These are phyloP conservation scores for Hypoxylon trugodes DNA, from an alignment of 495 filamentous ascomycete species.

Conservation along the genomic window DNA sequence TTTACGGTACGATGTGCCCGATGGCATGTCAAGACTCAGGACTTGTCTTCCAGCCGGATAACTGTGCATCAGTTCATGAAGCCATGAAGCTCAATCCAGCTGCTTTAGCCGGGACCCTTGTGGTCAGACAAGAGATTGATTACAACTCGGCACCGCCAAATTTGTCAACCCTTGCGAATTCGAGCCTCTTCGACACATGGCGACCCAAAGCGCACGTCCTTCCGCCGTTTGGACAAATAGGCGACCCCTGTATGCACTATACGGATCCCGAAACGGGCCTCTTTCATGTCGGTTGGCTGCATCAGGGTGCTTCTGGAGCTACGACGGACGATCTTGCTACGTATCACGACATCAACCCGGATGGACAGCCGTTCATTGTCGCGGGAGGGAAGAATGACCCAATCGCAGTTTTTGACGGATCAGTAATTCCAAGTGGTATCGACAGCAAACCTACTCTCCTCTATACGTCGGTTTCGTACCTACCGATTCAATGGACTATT, in stretches of 20 bases:
- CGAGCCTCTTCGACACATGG: slow-evolving; percentile 38
- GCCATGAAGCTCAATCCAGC: slow-evolving; percentile 35
- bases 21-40: not conserved
- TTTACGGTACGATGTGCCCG: not conserved
- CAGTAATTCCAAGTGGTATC: slow-evolving; percentile 36
- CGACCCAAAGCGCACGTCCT: slow-evolving; percentile 37
- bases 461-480: slow-evolving; percentile 45
- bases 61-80: not conserved
- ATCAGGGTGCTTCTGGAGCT: slow-evolving; percentile 25
- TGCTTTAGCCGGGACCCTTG: slow-evolving; percentile 25
- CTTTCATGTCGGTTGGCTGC: slow-evolving; percentile 37
- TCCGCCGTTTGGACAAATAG: slow-evolving; percentile 34
- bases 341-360: slow-evolving; percentile 31
- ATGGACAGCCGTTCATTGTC: slow-evolving; percentile 31
- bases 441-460: slow-evolving; percentile 38
- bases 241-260: slow-evolving; percentile 41
- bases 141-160: slow-evolving; percentile 38
- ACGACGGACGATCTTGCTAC: slow-evolving; percentile 39
- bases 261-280: slow-evolving; percentile 37
- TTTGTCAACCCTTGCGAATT: slow-evolving; percentile 32
- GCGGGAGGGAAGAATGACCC: slow-evolving; percentile 35
- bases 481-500: slow-evolving; percentile 48
- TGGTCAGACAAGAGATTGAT: slow-evolving; percentile 26
- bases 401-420: slow-evolving; percentile 35
- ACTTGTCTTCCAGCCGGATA: not conserved